phyloP scores from a whole-genome alignment of 352 stramenopile genomes.

The Phytophthora megakarya region DNA sequence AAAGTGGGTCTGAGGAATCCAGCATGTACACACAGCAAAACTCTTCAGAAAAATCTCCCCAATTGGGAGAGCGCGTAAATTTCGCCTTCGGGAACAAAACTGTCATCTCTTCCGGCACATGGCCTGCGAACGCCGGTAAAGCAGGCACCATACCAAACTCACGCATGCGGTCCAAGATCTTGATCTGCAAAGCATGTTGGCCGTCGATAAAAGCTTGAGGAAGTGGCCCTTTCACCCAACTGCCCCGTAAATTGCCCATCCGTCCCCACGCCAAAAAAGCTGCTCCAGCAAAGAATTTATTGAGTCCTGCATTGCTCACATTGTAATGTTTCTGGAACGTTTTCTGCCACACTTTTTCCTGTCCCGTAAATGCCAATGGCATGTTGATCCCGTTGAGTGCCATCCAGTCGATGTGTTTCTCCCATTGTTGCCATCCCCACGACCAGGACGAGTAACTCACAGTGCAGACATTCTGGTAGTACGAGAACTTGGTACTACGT shows the following conservation, averaged over 20 bases:
- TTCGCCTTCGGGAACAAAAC: slow-evolving; percentile 72
- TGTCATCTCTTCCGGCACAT: slow-evolving; percentile 86
- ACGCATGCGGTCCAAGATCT: slow-evolving; percentile 81
- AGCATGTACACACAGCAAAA: slow-evolving; percentile 88
- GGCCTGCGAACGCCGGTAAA: slow-evolving; percentile 86
- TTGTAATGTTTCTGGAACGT: slow-evolving; percentile 85
- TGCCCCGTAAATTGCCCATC: slow-evolving; percentile 89
- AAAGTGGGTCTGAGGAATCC: slow-evolving; percentile 80
- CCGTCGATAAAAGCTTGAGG: slow-evolving; percentile 85
- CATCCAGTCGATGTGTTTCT: slow-evolving; percentile 93
- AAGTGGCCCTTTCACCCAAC: slow-evolving; percentile 82
- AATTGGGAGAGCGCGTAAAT: slow-evolving; percentile 80
- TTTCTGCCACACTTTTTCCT: slow-evolving; percentile 89
- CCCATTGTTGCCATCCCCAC: slow-evolving; percentile 90
- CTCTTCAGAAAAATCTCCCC: slow-evolving; percentile 76
- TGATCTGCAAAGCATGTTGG: slow-evolving; percentile 77
- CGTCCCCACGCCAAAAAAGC: slow-evolving; percentile 89
- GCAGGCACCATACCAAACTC: slow-evolving; percentile 90
- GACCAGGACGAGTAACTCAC: slow-evolving; percentile 91
- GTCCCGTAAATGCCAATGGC: slow-evolving; percentile 56
- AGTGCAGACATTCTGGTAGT: slow-evolving; percentile 94
- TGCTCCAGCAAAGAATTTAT: slow-evolving; percentile 89
- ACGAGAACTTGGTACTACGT: slow-evolving; percentile 78
- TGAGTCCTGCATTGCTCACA: slow-evolving; percentile 71
- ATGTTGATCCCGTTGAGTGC: slow-evolving; percentile 65